These are phyloP conservation scores for Tetrapisispora taiwanensis DNA, from an alignment of 805 yeast genomes.

Conservation along the genomic window DNA sequence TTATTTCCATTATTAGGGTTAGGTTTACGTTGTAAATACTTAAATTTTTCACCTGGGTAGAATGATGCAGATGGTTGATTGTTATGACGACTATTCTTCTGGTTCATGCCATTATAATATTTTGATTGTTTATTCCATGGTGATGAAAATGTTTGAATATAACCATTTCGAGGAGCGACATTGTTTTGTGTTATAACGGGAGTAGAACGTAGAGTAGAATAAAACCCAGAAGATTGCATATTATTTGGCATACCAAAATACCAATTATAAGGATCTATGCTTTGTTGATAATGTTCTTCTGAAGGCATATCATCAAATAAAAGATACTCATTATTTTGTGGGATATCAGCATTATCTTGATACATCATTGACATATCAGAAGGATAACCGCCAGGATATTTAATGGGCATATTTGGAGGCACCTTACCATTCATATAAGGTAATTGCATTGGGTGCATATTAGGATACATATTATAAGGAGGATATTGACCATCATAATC, in stretches of 20 bases:
- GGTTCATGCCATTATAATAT: constrained; percentile 7
- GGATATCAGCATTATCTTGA: not conserved
- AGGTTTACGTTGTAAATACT: not conserved
- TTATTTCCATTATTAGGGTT: not conserved
- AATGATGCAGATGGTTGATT: constrained; percentile 1
- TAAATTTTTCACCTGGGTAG: constrained; percentile 4
- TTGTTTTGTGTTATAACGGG: not conserved
- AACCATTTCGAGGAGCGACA: not conserved
- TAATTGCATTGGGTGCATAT: constrained; percentile 1
- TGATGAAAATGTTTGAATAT: not conserved
- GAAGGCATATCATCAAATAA: constrained; percentile 6
- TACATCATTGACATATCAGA: constrained; percentile 4
- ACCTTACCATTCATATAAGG: constrained; percentile 2
- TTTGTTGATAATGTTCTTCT: constrained; percentile 13
- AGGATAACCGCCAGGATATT: constrained; percentile 6
- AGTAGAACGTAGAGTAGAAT: not conserved
- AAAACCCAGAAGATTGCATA: constrained; percentile 9
- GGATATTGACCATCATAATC: not conserved
- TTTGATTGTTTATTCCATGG: constrained; percentile 7
- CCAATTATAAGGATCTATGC: constrained; percentile 11
- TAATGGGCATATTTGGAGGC: constrained; percentile 1
- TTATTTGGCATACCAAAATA: constrained; percentile 8
- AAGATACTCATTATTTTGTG: constrained; percentile 12
- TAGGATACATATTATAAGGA: not conserved
- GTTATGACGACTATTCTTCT: constrained; percentile 6